A percentile compares a stretch with the other conserved stretches of the same genome.
Conservation (phyloP, 805 yeast genomes). For the Lachancea sp. region DNA sequence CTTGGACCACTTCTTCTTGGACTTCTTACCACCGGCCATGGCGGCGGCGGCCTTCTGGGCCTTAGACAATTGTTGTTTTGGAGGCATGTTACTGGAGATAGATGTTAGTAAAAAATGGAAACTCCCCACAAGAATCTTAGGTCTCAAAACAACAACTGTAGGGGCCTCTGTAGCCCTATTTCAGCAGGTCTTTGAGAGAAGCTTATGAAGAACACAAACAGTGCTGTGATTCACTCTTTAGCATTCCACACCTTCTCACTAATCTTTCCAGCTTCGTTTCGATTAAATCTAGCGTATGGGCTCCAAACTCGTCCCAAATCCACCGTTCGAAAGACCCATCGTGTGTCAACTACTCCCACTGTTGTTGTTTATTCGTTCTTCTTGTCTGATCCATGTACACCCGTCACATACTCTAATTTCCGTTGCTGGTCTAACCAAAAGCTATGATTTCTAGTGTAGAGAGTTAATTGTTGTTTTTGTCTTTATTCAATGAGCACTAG, state of each 20-base stretch:
- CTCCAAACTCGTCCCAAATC: no score
- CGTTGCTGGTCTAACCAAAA: slow-evolving; percentile 12
- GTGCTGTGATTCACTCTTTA: no score
- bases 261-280: no score
- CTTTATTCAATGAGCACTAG: slow-evolving; percentile 1
- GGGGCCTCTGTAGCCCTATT: no score
- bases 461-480: neutral
- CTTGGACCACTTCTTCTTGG: slow-evolving; percentile 99
- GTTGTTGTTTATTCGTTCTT: neutral
- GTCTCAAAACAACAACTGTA: neutral
- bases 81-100: slow-evolving; percentile 73
- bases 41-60: slow-evolving; percentile 99
- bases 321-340: no score
- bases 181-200: no score
- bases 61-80: slow-evolving; percentile 97
- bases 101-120: slow-evolving; percentile 4
- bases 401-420: slow-evolving; percentile 13
- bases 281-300: no score
- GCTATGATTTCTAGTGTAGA: neutral
- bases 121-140: no score
- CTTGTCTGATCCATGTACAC: neutral
- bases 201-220: no score
- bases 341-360: neutral
- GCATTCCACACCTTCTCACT: no score
- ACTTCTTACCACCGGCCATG: slow-evolving; percentile 99